Evolutionary conservation across 257 asterid species (phyloP), one percentile per base, ranked within the genome.

Genomic region (Solanum rostratum): DNA sequence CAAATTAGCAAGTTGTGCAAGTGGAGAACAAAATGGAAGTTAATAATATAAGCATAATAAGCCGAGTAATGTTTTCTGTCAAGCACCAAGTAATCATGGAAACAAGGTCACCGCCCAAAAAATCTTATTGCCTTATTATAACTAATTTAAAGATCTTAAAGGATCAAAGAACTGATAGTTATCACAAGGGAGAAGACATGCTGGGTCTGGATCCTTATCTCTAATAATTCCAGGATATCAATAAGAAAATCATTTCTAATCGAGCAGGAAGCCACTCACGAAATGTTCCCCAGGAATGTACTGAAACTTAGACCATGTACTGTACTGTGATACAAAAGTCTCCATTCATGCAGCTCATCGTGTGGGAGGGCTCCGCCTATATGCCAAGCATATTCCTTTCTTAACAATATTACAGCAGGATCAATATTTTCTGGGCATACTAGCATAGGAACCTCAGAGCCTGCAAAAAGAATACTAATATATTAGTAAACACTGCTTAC

Each of bases 301-400:
- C 90, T 96, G 92, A 93, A 96, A 86, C 99, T 96, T 84, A 86
- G 89, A 57, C 98, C 99, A 85, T 95, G 95, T 68, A 93, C 79
- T 39, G 91, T 73, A 89, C 99, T 95, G 83, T 96, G 98, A 87
- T 95, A 96, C 84, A 93, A 84, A 85, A 96, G 98, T 86, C 90
- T 92, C 99, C 99, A 96, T 84, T 93, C 97, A 39, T 90, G 92
- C 73, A 91, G 88, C 78, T 92, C 98, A 20, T 83, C 81, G 30
- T 87, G 90, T 73, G 94, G 87, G 84, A 96, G 89, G 60, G 97
- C 98, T 68, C 98, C 99, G 52, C 96, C 95, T 83, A 96, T 91
- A 87, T 90, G 92, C 98, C 99, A 96, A 85, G 98, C 98, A 87
- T 93, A 93, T 91, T 92, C 97, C 86, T 91, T 91, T 88, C 90